A percentile compares a stretch with the other conserved stretches of the same genome.
phyloP scores from a whole-genome alignment of 257 asterid genomes.

The Nicotiana otophora region DNA sequence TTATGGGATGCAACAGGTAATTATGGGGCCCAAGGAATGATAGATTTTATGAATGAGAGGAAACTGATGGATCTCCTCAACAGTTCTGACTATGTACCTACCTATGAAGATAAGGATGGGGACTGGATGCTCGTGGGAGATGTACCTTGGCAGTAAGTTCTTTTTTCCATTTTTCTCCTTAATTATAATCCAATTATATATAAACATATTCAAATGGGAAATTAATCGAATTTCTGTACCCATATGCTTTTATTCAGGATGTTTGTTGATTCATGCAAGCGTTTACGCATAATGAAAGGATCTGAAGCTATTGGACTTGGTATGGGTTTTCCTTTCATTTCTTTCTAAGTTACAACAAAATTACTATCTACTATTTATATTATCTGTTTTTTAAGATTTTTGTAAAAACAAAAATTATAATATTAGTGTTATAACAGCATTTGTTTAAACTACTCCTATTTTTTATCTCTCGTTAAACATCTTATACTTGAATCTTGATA shows the following conservation, averaged over 20 bases:
- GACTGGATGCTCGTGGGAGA: conserved; percentile 63
- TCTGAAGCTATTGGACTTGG: conserved; percentile 56
- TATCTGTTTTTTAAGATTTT: background rate
- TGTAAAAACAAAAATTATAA: background rate
- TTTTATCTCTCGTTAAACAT: too few species aligned
- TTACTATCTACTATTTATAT: background rate
- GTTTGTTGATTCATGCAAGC: conserved; percentile 52
- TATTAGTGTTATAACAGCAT: background rate
- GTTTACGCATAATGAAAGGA: conserved; percentile 47
- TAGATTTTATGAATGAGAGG: conserved; percentile 47
- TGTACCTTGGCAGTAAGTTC: conserved; percentile 51
- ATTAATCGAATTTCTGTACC: background rate
- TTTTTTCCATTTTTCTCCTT: background rate
- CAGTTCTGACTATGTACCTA: conserved; percentile 50
- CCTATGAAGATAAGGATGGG: conserved; percentile 59
- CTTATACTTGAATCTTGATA: too few species aligned
- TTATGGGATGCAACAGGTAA: conserved; percentile 23
- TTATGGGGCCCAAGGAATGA: conserved; percentile 45
- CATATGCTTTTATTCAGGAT: conserved; percentile 17
- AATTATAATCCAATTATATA: background rate
- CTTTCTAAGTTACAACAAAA: background rate
- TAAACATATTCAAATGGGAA: background rate
- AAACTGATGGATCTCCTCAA: conserved; percentile 46
- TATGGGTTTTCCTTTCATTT: background rate
- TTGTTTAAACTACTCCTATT: background rate